These are phyloP conservation scores for Lentinula lateritia DNA, from an alignment of 768 basidiomycete species.

Conservation along the genomic window DNA sequence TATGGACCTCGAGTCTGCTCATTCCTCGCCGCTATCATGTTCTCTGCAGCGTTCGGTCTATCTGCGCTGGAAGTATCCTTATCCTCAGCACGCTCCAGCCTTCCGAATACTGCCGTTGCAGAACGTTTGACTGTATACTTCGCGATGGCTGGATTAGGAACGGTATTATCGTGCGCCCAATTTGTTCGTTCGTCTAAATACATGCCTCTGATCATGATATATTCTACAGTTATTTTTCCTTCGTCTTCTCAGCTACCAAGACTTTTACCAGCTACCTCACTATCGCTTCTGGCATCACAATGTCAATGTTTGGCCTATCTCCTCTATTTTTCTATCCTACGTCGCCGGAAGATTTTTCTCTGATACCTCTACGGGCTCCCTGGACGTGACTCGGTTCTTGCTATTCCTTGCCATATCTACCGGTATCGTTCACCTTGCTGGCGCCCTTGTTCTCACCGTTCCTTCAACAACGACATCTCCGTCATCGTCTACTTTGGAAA, in stretches of 20 bases:
- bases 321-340: constrained; percentile 68
- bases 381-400: constrained; percentile 44
- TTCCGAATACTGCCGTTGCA: constrained; percentile 40
- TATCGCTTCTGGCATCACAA: constrained; percentile 58
- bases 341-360: constrained; percentile 63
- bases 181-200: neutral
- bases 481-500: neutral
- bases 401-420: constrained; percentile 52
- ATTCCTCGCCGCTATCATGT: constrained; percentile 51
- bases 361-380: constrained; percentile 31
- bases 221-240: constrained; percentile 53
- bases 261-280: constrained; percentile 63
- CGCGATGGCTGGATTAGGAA: constrained; percentile 59
- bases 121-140: constrained; percentile 51
- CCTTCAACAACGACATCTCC: constrained; percentile 2
- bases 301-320: constrained; percentile 78
- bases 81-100: constrained; percentile 30
- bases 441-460: constrained; percentile 38
- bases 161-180: constrained; percentile 62
- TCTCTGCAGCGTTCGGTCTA: constrained; percentile 53
- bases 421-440: constrained; percentile 47
- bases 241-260: constrained; percentile 70
- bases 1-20: constrained; percentile 67
- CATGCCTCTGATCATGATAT: neutral
- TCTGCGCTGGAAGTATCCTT: constrained; percentile 56